A percentile compares a stretch with the other conserved stretches of the same genome.
phyloP scores from a whole-genome alignment of 768 basidiomycete genomes.

The Tricholoma saponaceum region DNA sequence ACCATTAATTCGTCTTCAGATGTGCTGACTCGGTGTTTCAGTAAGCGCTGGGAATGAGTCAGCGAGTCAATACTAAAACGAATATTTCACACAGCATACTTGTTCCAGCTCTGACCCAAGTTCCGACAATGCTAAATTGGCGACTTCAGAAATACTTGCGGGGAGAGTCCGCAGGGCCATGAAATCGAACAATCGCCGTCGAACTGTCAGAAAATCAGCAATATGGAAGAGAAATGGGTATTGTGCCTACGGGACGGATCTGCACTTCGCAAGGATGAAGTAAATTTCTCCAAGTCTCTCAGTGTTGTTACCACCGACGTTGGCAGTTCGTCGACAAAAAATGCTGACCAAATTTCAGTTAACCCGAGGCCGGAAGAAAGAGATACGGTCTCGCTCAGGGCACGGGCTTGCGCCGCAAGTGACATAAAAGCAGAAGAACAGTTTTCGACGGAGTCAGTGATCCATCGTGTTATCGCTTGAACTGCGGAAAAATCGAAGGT shows the following conservation, averaged over 20 bases:
- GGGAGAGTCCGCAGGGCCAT: slow-evolving; percentile 34
- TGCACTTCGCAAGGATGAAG: slow-evolving; percentile 14
- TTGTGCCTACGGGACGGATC: slow-evolving; percentile 12
- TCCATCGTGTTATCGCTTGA: slow-evolving; percentile 53
- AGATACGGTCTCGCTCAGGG: slow-evolving; percentile 46
- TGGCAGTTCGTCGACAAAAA: slow-evolving; percentile 28
- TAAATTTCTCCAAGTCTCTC: slow-evolving; percentile 18
- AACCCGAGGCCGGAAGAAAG: slow-evolving; percentile 72
- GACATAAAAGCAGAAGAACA: slow-evolving; percentile 29
- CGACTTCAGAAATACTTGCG: slow-evolving; percentile 14
- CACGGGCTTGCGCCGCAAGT: slow-evolving; percentile 27
- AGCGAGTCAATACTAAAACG: not conserved
- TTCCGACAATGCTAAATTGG: slow-evolving; percentile 6
- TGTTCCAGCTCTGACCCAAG: slow-evolving; percentile 19
- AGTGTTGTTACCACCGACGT: slow-evolving; percentile 10
- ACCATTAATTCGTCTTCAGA: slow-evolving; percentile 9
- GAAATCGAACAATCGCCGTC: slow-evolving; percentile 36
- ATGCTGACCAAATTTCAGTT: slow-evolving; percentile 62
- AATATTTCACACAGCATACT: slow-evolving; percentile 11
- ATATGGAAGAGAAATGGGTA: not conserved
- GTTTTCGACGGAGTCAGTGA: slow-evolving; percentile 37
- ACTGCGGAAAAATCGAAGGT: slow-evolving; percentile 65
- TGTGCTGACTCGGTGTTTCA: slow-evolving; percentile 1
- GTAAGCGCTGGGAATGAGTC: slow-evolving; percentile 3
- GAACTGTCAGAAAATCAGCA: slow-evolving; percentile 20